A percentile compares a stretch with the other conserved stretches of the same genome.
phyloP scores from a whole-genome alignment of 306 rosid genomes.

The Notholithocarpus densiflorus region DNA sequence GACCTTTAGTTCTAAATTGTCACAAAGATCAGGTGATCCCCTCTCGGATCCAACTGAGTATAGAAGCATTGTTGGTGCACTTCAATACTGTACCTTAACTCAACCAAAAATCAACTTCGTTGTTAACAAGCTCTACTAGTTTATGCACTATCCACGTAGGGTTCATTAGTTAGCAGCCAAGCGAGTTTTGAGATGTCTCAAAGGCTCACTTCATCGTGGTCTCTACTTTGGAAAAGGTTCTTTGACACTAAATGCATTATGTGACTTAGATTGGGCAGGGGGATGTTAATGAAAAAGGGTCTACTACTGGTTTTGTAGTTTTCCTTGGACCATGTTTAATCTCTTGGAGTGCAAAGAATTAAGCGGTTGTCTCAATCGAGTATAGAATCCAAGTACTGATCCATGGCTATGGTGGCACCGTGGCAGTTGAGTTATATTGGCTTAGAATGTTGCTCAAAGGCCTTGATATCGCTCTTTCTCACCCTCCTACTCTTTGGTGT shows the following conservation, averaged over 20 bases:
- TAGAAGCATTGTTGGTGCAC: not conserved
- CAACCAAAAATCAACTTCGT: too few species aligned
- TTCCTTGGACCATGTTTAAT: too few species aligned
- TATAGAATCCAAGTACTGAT: not conserved
- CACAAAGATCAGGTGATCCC: not conserved
- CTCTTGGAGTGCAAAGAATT: not conserved
- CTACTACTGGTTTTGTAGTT: too few species aligned
- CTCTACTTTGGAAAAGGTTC: not conserved
- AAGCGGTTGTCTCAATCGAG: not conserved
- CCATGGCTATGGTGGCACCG: not conserved
- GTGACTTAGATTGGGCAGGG: not conserved
- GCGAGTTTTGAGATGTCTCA: not conserved
- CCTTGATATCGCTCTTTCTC: not conserved
- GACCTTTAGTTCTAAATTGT: not conserved
- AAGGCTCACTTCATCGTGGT: not conserved
- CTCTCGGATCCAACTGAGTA: not conserved
- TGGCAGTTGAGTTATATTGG: not conserved
- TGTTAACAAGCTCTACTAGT: not conserved
- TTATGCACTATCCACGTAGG: not conserved
- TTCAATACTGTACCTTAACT: not conserved
- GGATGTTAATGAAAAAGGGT: too few species aligned
- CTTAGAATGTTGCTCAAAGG: not conserved
- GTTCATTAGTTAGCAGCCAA: too few species aligned
- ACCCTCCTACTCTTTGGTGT: not conserved
- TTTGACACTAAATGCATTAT: not conserved